Evolutionary conservation across 768 basidiomycete species (phyloP), one percentile per base, ranked within the genome.

Genomic region (Kwoniella mangroviensis): DNA sequence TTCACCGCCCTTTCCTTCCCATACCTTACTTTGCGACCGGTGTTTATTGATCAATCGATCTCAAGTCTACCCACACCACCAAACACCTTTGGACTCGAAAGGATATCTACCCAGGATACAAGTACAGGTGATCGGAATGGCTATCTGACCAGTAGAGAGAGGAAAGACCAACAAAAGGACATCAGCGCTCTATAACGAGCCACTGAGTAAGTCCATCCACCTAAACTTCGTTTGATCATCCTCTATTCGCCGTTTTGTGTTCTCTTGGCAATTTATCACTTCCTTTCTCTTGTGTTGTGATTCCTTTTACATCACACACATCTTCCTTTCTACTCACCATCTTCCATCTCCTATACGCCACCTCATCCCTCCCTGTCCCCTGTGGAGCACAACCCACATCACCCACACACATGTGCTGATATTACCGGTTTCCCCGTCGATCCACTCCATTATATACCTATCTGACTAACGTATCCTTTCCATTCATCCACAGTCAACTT

Each of bases 401-500:
- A n/a, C n/a, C n/a, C n/a, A 34, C 13, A 49, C 45, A 17, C 45
- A 49, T 49, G 45, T 49, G 6, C 34, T 7, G 34, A 49, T 15
- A 49, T 19, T 49, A 10, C 1, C 4, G 4, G 11, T 11, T 12
- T 3, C 45, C 15, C 45, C 6, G 15, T 45, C 45, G 45, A 49
- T 49, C 13, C 45, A 15, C 45, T 49, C 45, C 45, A 49, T 49
- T 49, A 49, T 49, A 54, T 54, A 60, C 42, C 42, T 41, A n/a
- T 43, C 26, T 9, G 42, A 9, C 34, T 43, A 60, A 22, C 41
- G 13, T 6, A 42, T 60, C 41, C 58, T 60, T 60, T 60, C 58
- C 58, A 41, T 60, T 42, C 41, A 42, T 49, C 15, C 4, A 42
- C 42, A 60, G 58, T 60, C 58, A 60, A 60, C 45, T 60, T 24